A percentile compares a stretch with the other conserved stretches of the same genome.
Conservation (phyloP, 2,329 filamentous ascomycete species). For the Pestalotiopsis sp. region DNA sequence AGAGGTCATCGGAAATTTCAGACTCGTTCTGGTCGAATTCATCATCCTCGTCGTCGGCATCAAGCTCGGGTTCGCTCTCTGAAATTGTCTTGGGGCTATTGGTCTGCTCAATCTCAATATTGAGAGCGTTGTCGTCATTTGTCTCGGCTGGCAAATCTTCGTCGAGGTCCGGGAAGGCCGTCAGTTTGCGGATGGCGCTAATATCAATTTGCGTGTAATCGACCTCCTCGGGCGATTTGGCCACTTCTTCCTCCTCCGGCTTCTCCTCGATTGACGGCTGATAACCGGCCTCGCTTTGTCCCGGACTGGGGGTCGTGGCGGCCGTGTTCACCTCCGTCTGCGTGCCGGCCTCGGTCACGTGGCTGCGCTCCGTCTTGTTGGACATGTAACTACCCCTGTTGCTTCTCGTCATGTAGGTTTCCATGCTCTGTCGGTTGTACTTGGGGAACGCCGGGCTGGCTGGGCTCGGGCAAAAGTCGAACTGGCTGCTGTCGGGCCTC, state of each 20-base stretch:
- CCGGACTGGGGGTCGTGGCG: constrained; percentile 57
- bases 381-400: constrained; percentile 78
- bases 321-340: constrained; percentile 62
- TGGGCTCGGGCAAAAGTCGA: constrained; percentile 79
- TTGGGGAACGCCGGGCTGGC: constrained; percentile 70
- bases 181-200: constrained; percentile 50
- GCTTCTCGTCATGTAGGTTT: constrained; percentile 62
- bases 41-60: constrained; percentile 33
- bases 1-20: constrained; percentile 51
- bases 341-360: constrained; percentile 70
- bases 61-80: constrained; percentile 26
- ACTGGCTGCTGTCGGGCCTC: constrained; percentile 76
- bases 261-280: constrained; percentile 44
- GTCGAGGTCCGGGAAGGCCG: constrained; percentile 41
- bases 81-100: constrained; percentile 8
- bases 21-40: constrained; percentile 42
- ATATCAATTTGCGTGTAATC: constrained; percentile 64
- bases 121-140: constrained; percentile 2
- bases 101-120: constrained; percentile 6
- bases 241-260: constrained; percentile 27
- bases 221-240: constrained; percentile 50
- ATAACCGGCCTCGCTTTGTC: constrained; percentile 54
- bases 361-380: constrained; percentile 66
- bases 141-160: constrained; percentile 26
- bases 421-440: constrained; percentile 68